Evolutionary conservation across 495 filamentous ascomycete genomes (phyloP).

Genomic region (Talaromyces ruber): DNA sequence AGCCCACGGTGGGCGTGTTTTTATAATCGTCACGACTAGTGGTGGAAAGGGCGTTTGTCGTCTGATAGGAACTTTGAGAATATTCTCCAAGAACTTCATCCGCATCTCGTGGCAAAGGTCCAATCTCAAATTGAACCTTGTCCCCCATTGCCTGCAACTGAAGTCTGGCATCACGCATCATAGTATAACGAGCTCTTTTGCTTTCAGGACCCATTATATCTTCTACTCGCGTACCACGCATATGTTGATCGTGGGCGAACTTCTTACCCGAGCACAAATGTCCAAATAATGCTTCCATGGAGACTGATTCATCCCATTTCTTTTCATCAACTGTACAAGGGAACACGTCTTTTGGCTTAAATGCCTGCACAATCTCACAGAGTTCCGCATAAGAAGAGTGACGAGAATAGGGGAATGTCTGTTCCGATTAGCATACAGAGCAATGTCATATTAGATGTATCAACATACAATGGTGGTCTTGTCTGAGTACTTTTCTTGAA

Average conservation of each 20-base stretch:
- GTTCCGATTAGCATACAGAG: conserved; percentile 4
- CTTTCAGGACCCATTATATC: conserved; percentile 13
- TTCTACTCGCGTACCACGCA: conserved; percentile 31
- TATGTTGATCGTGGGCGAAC: conserved; percentile 61
- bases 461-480: conserved; percentile 15
- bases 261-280: conserved; percentile 48
- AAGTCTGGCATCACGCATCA: conserved; percentile 13
- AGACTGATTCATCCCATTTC: conserved; percentile 53
- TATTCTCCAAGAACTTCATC: not conserved
- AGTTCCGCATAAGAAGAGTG: conserved; percentile 84
- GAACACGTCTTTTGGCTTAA: conserved; percentile 69
- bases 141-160: conserved; percentile 9
- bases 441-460: not conserved
- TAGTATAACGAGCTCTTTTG: conserved; percentile 19
- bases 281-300: conserved; percentile 63
- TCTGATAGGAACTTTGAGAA: not conserved
- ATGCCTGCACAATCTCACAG: conserved; percentile 56
- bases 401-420: conserved; percentile 77
- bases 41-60: not conserved
- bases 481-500: not conserved
- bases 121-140: conserved; percentile 1
- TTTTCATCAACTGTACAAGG: conserved; percentile 70
- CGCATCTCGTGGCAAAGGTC: conserved; percentile 7
- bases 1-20: not conserved
- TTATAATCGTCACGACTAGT: conserved; percentile 4